These are phyloP conservation scores for Lentinula lateritia DNA, from an alignment of 768 basidiomycete genomes.

Conservation along the genomic window DNA sequence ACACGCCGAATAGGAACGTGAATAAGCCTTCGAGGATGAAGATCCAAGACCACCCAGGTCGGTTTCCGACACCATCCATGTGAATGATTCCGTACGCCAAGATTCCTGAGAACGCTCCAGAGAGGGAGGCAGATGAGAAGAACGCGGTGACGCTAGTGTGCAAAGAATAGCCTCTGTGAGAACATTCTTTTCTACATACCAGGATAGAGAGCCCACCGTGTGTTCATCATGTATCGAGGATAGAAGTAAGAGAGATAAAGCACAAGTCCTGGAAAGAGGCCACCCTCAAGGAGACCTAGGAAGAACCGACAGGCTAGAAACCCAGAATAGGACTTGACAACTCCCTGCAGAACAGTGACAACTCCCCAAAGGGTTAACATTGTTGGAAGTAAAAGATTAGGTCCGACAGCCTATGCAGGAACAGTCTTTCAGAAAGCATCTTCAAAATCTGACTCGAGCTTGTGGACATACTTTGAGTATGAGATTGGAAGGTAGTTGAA, in stretches of 20 bases:
- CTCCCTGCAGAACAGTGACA: constrained; percentile 36
- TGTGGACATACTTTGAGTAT: constrained; percentile 22
- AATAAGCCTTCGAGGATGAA: constrained; percentile 24
- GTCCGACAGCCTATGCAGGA: constrained; percentile 24
- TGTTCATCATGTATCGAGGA: constrained; percentile 4
- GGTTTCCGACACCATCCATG: constrained; percentile 34
- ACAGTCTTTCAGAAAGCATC: too few species aligned
- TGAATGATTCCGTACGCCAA: constrained; percentile 35
- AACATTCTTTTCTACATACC: too few species aligned
- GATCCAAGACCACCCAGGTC: constrained; percentile 38
- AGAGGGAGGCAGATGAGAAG: constrained; percentile 21
- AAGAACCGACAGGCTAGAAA: constrained; percentile 38
- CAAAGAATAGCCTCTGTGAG: neutral
- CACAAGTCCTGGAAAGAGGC: constrained; percentile 1
- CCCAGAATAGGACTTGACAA: constrained; percentile 29
- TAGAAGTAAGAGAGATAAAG: constrained; percentile 6
- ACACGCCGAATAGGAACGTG: constrained; percentile 12
- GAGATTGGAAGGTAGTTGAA: constrained; percentile 38
- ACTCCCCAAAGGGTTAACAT: constrained; percentile 43
- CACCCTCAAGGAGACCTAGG: constrained; percentile 39
- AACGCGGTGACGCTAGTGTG: constrained; percentile 19
- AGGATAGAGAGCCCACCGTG: neutral
- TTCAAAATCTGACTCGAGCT: too few species aligned
- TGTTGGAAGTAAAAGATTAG: constrained; percentile 38
- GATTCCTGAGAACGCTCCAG: constrained; percentile 39